phyloP scores from a whole-genome alignment of 2,329 filamentous ascomycete species.

The Cladosporium sp. region DNA sequence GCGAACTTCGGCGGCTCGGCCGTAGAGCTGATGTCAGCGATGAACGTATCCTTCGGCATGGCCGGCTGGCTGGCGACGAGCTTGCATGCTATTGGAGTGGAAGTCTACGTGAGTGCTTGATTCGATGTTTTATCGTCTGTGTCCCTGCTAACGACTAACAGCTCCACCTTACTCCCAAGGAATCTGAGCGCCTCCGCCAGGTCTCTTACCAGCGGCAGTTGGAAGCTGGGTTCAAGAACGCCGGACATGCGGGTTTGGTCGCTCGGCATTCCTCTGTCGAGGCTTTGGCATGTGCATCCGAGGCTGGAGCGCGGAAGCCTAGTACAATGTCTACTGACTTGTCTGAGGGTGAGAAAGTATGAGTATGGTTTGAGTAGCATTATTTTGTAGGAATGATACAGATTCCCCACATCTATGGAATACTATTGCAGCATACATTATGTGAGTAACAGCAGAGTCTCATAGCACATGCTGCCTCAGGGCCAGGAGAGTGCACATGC shows the following conservation, averaged over 20 bases:
- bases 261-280: background rate
- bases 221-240: constrained; percentile 54
- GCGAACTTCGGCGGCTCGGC: constrained; percentile 34
- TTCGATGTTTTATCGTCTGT: background rate
- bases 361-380: background rate
- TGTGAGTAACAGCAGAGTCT: background rate
- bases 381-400: background rate
- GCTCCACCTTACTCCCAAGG: constrained; percentile 53
- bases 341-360: background rate
- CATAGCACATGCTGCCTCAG: background rate
- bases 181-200: constrained; percentile 56
- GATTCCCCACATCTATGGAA: background rate
- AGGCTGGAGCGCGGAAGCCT: background rate
- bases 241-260: constrained; percentile 50
- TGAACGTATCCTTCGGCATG: constrained; percentile 55
- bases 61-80: constrained; percentile 56
- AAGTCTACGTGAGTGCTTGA: constrained; percentile 45
- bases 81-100: constrained; percentile 51
- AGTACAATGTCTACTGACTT: background rate
- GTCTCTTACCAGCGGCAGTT: constrained; percentile 60
- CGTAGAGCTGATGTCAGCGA: constrained; percentile 45
- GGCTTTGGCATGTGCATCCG: background rate
- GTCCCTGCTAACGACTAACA: background rate
- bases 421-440: background rate
- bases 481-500: background rate